Evolutionary conservation across 768 basidiomycete species (phyloP).

Genomic region (Dendrothele bispora): DNA sequence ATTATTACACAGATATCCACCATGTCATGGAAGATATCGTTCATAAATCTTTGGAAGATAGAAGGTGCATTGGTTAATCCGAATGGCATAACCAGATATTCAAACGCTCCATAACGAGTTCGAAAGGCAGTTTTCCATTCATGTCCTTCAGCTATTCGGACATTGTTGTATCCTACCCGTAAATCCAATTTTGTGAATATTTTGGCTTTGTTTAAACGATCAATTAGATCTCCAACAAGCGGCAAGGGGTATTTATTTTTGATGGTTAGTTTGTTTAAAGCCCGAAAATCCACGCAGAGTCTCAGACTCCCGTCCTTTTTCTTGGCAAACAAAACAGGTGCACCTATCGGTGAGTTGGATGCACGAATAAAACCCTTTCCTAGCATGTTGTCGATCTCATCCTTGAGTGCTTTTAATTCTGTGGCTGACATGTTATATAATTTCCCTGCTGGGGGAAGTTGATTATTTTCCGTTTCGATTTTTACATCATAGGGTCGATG

Average conservation of each 20-base stretch:
- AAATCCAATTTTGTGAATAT: constrained; percentile 41
- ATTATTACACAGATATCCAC: constrained; percentile 25
- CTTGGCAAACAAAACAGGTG: constrained; percentile 20
- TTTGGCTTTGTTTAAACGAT: constrained; percentile 20
- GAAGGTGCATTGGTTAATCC: constrained; percentile 32
- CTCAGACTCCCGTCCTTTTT: constrained; percentile 21
- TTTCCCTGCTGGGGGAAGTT: too few species aligned
- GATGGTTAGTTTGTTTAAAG: constrained; percentile 30
- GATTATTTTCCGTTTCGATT: too few species aligned
- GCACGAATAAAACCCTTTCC: background rate
- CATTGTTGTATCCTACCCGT: constrained; percentile 37
- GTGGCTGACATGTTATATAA: too few species aligned
- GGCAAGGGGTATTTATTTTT: constrained; percentile 34
- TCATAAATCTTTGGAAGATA: constrained; percentile 30
- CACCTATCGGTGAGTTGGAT: constrained; percentile 7
- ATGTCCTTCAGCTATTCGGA: constrained; percentile 40
- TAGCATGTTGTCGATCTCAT: too few species aligned
- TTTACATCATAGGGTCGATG: too few species aligned
- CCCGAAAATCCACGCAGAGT: constrained; percentile 18
- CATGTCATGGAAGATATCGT: constrained; percentile 32
- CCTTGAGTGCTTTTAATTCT: too few species aligned
- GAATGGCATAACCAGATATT: constrained; percentile 45
- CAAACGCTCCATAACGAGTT: constrained; percentile 34
- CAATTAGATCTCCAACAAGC: constrained; percentile 31
- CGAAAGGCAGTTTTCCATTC: constrained; percentile 45